phyloP scores from a whole-genome alignment of 1,284 basidiomycete genomes.

The Trichosporon asahii region DNA sequence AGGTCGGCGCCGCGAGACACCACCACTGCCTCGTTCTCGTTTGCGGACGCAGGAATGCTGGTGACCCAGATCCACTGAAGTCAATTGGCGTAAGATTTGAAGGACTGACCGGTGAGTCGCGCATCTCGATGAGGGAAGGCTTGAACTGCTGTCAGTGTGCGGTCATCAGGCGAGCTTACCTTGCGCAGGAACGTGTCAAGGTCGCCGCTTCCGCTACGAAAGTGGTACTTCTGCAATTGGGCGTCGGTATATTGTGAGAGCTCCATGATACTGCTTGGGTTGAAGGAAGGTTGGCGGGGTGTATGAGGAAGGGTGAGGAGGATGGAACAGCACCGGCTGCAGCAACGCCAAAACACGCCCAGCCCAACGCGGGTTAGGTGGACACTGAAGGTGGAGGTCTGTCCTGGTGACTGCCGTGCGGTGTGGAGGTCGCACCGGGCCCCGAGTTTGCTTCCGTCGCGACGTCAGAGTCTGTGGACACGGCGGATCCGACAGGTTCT shows the following conservation, averaged over 20 bases:
- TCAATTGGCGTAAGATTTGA: not conserved
- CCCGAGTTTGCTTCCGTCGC: not conserved
- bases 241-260: not conserved
- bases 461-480: not conserved
- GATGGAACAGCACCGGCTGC: not conserved
- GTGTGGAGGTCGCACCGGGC: too few relatives aligned
- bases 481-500: not conserved
- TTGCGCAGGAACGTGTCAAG: constrained; percentile 35
- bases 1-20: constrained; percentile 21
- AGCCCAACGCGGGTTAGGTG: constrained; percentile 10
- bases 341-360: not conserved
- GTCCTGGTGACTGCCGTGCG: not conserved
- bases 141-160: constrained; percentile 21
- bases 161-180: constrained; percentile 12
- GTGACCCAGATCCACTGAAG: constrained; percentile 31
- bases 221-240: constrained; percentile 18
- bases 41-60: constrained; percentile 26
- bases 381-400: constrained; percentile 17
- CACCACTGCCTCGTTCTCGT: constrained; percentile 10
- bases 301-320: not conserved
- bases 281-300: not conserved
- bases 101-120: constrained; percentile 25
- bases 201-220: constrained; percentile 21
- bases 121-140: constrained; percentile 27
- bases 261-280: not conserved